A percentile compares a stretch with the other conserved stretches of the same genome.
Evolutionary conservation across 1,139 yeast genomes (phyloP).

Genomic region (Pichia inconspicua): DNA sequence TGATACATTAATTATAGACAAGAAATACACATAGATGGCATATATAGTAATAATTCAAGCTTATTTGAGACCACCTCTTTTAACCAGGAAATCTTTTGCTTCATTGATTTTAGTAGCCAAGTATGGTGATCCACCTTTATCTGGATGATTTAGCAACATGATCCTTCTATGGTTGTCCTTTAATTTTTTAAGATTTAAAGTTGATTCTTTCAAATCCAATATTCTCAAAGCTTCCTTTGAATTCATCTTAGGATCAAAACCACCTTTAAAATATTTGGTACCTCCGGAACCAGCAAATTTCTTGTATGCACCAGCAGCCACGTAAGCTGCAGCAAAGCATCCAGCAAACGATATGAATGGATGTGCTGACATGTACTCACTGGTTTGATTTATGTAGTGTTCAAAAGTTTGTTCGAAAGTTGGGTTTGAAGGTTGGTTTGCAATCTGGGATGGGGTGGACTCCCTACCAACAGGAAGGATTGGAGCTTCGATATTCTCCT

Average conservation of each 20-base stretch:
- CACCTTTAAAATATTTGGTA: slow-evolving; percentile 71
- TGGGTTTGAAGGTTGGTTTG: slow-evolving; percentile 19
- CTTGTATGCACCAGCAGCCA: slow-evolving; percentile 63
- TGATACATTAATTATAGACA: neutral
- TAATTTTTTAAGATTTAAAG: slow-evolving; percentile 64
- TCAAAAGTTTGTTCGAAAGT: slow-evolving; percentile 36
- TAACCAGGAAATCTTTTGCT: slow-evolving; percentile 89
- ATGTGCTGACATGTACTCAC: slow-evolving; percentile 63
- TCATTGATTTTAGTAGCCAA: slow-evolving; percentile 95
- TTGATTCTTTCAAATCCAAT: slow-evolving; percentile 73
- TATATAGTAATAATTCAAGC: neutral
- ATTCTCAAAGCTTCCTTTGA: slow-evolving; percentile 88
- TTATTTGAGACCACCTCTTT: slow-evolving; percentile 45
- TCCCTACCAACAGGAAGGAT: slow-evolving; percentile 57
- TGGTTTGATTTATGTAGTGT: slow-evolving; percentile 59
- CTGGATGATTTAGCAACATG: slow-evolving; percentile 95
- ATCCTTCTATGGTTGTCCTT: slow-evolving; percentile 89
- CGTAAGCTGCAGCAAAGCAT: slow-evolving; percentile 55
- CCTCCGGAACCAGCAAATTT: slow-evolving; percentile 65
- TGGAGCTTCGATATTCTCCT: slow-evolving; percentile 44
- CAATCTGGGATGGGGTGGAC: slow-evolving; percentile 23
- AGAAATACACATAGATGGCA: slow-evolving; percentile 2
- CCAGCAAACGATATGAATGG: slow-evolving; percentile 73
- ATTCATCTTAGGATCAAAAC: slow-evolving; percentile 84
- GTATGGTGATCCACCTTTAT: slow-evolving; percentile 93